Base-by-base conservation (phyloP, 2,329 filamentous ascomycete species). In the Pestalotiopsis sp. region DNA sequence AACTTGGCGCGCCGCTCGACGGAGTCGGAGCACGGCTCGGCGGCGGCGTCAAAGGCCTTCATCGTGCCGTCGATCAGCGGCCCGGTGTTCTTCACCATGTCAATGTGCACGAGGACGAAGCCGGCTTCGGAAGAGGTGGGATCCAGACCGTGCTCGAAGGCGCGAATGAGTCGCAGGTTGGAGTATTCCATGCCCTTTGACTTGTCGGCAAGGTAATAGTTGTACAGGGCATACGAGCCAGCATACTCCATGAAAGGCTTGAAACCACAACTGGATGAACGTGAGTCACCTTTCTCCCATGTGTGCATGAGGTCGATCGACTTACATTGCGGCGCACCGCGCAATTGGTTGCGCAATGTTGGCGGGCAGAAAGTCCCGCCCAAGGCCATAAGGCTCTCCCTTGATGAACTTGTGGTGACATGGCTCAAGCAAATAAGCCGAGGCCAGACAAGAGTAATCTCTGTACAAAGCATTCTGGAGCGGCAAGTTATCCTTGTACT, bases 381-480 rank as follows among this genome's bases (percentile, higher is more conserved):
- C 94, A 60, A 97, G 83, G 0, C 94, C 94, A 78, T 97, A 97
- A 1, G 86, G 85, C 78, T 93, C 90, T 0, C 91, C 92, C 79
- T 88, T 91, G 70, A 91, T 75, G 76, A 90, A 91, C 56, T 87
- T 87, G 82, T 93, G 86, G 81, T 96, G 95, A 79, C 95, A 98
- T 9, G 95, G 95, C 84, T 98, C 95, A 39, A 98, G 89, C 41
- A 98, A 85, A 78, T 97, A 97, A 0, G 94, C 93, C 31, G 93
- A 97, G 4, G 94, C 92, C 39, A 97, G 83, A 85, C 97, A 98
- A n/a, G 92, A 93, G 80, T 97, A 98, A 83, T 98, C 95, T 23
- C 95, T 88, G 80, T 97, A 97, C 64, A 97, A 83, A 41, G 94
- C 94, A 75, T 95, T 96, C 84, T 97, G 90, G 69, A 93, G 83